Percentiles rank a stretch among this genome's conserved stretches.
These are phyloP conservation scores for Psilocybe cubensis DNA, from an alignment of 768 basidiomycete genomes.

Conservation along the genomic window DNA sequence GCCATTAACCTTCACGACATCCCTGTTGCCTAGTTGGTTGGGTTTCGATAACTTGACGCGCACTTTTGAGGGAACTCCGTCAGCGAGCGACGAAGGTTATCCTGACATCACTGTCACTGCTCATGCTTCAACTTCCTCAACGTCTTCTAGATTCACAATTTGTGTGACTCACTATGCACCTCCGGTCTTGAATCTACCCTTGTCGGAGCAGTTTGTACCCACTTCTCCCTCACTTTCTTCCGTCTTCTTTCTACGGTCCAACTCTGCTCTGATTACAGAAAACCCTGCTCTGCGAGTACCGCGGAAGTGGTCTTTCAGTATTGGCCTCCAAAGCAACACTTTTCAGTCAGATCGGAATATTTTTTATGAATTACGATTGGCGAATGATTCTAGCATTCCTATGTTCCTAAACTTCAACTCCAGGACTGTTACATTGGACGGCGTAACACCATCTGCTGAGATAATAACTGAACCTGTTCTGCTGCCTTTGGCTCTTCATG, in stretches of 20 bases:
- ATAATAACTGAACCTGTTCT: constrained; percentile 39
- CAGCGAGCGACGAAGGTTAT: constrained; percentile 62
- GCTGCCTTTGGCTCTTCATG: constrained; percentile 62
- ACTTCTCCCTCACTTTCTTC: constrained; percentile 74
- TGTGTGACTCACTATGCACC: constrained; percentile 57
- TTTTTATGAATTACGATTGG: constrained; percentile 65
- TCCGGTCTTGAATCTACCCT: constrained; percentile 56
- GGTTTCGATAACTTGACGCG: constrained; percentile 62
- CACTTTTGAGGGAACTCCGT: constrained; percentile 75
- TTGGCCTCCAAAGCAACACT: constrained; percentile 77
- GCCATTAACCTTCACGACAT: constrained; percentile 51
- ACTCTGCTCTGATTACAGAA: constrained; percentile 55
- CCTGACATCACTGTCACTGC: constrained; percentile 67
- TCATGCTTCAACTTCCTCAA: constrained; percentile 51
- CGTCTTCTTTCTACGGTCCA: constrained; percentile 65
- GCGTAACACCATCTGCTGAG: constrained; percentile 64
- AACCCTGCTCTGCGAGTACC: constrained; percentile 74
- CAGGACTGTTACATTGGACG: constrained; percentile 72
- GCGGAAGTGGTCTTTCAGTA: constrained; percentile 85
- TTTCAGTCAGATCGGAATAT: constrained; percentile 47
- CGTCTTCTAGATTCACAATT: constrained; percentile 56
- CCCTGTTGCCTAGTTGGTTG: constrained; percentile 75
- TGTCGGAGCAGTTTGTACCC: constrained; percentile 62
- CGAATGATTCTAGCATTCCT: constrained; percentile 74
- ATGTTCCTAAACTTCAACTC: constrained; percentile 77